Evolutionary conservation across 1,284 basidiomycete genomes (phyloP).

Genomic region (Chiua sp.): DNA sequence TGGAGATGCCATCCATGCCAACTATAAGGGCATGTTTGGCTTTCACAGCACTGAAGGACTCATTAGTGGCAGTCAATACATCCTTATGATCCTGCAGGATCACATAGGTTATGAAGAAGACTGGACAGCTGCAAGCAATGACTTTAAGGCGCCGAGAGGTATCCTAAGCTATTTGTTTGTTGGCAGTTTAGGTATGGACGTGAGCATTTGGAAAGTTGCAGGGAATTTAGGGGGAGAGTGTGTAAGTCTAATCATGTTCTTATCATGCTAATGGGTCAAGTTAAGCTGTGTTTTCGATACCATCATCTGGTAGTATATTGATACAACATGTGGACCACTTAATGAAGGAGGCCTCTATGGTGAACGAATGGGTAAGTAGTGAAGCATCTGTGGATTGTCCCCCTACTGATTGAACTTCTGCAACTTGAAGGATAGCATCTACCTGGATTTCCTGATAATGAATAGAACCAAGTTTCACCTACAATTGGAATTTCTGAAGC

Average conservation of each 20-base stretch:
- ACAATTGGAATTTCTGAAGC: conserved; percentile 43
- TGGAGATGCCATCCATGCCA: conserved; percentile 42
- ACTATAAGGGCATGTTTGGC: conserved; percentile 40
- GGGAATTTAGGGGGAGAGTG: conserved; percentile 55
- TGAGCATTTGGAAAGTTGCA: conserved; percentile 49
- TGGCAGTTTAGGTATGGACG: conserved; percentile 41
- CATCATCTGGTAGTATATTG: conserved; percentile 27
- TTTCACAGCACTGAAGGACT: conserved; percentile 12
- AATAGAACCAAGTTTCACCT: conserved; percentile 48
- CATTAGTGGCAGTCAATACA: conserved; percentile 39
- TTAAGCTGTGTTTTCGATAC: background rate
- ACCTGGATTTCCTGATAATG: conserved; percentile 52
- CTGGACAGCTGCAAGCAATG: conserved; percentile 44
- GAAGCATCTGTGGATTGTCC: background rate
- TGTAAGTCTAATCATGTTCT: conserved; percentile 32
- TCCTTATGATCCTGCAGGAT: conserved; percentile 58
- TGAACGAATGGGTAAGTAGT: conserved; percentile 46
- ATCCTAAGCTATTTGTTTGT: conserved; percentile 49
- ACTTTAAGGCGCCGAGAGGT: conserved; percentile 52
- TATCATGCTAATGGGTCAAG: background rate
- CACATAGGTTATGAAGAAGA: conserved; percentile 59
- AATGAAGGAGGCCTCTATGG: conserved; percentile 56
- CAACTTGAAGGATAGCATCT: conserved; percentile 47
- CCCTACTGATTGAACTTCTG: conserved; percentile 23
- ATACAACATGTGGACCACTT: conserved; percentile 49